Evolutionary conservation across 768 basidiomycete genomes (phyloP), one percentile per base, ranked within the genome.

Genomic region (Coprinopsis sp.): DNA sequence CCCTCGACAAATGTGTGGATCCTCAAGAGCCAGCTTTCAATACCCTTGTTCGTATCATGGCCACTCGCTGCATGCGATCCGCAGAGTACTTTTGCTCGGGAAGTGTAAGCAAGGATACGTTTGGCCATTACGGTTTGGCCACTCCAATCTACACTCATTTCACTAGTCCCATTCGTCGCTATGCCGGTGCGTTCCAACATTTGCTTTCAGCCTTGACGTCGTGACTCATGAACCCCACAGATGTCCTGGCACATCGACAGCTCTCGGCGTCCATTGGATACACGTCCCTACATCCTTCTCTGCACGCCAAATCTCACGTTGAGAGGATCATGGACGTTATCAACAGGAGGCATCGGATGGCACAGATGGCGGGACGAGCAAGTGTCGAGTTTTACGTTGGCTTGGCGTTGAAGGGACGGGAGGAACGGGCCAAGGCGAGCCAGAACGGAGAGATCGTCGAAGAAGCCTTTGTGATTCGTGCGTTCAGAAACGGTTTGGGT

Each of bases 51-150:
- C 84, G 96, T 33, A 98, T 99, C 64, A 97, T 99, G 94, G 94
- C 96, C 2, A 98, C 95, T 3, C 75, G 96, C 24, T 97, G 96
- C 63, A 99, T 99, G 96, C 74, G 97, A 21, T 85, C 94, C 0
- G 96, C 96, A 16, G 96, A 99, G 63, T 99, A 99, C 64, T 97
- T 98, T 69, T 91, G 89, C 61, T 89, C 94, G 0, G 95, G 96
- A 7, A 93, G 91, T 54, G 92, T 97, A 2, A 80, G 85, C 0
- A 79, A 84, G 39, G 93, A 96, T 52, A 85, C 91, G 1, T 99
- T 97, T 61, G 87, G 89, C 2, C 96, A 98, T 64, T 99, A 99
- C 62, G 96, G 96, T 31, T 78, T 99, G n/a, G 96, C 96, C 0
- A 93, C 82, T 61, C 78, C 88, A 0, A 99, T 99, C 46, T 99